A percentile compares a stretch with the other conserved stretches of the same genome.
These are phyloP conservation scores for Dactylorhiza incarnata DNA, from an alignment of 106 monocot species.

Conservation along the genomic window DNA sequence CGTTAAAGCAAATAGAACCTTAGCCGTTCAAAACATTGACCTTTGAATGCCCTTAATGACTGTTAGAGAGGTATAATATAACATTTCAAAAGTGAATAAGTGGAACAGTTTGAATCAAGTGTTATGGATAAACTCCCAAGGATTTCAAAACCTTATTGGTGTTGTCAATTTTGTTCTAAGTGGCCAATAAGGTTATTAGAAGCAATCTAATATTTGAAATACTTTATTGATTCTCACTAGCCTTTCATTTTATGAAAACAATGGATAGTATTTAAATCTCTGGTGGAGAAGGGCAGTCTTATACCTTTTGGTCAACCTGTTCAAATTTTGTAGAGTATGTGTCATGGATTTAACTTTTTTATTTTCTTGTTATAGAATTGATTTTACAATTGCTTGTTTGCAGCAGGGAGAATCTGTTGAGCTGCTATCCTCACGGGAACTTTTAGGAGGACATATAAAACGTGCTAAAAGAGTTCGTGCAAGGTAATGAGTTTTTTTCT, in stretches of 20 bases:
- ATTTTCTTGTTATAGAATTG: neutral
- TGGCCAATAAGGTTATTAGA: neutral
- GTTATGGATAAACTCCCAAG: neutral
- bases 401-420: conserved; percentile 23
- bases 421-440: conserved; percentile 24
- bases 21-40: no score
- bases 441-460: conserved; percentile 31
- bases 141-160: neutral
- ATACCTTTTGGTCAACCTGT: neutral
- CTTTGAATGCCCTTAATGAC: no score
- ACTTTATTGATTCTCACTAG: neutral
- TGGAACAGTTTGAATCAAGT: no score
- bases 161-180: neutral
- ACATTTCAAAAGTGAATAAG: no score
- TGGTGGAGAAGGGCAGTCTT: neutral
- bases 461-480: conserved; percentile 45
- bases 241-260: neutral
- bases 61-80: no score
- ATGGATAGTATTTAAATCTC: neutral
- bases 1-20: no score
- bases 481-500: conserved; percentile 15
- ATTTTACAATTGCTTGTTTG: conserved; percentile 3
- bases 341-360: neutral
- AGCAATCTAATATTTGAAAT: neutral
- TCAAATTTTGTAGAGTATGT: neutral